A percentile compares a stretch with the other conserved stretches of the same genome.
phyloP scores from a whole-genome alignment of 495 filamentous ascomycete genomes.

The Neurospora sp. region DNA sequence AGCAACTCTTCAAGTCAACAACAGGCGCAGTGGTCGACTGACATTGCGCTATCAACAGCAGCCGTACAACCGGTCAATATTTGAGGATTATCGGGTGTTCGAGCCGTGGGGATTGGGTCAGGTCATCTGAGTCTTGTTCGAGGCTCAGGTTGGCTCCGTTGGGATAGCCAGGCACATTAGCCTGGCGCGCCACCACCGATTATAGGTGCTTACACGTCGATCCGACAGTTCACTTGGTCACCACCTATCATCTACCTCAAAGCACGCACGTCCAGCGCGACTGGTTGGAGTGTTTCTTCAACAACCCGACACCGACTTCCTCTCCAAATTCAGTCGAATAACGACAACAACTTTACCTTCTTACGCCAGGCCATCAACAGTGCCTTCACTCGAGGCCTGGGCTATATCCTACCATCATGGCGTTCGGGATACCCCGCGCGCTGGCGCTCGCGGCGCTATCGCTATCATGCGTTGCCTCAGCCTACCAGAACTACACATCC shows the following conservation, averaged over 20 bases:
- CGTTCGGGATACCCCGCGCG: slow-evolving; percentile 21
- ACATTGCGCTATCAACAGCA: background rate
- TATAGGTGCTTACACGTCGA: background rate
- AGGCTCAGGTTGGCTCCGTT: background rate
- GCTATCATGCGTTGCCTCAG: slow-evolving; percentile 31
- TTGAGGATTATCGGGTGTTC: background rate
- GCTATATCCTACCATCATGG: slow-evolving; percentile 25
- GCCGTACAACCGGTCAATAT: background rate
- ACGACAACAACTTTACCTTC: background rate
- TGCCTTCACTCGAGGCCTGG: slow-evolving; percentile 2
- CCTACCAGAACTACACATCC: slow-evolving; percentile 35
- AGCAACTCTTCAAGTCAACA: background rate
- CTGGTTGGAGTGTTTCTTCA: background rate
- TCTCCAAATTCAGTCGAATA: background rate
- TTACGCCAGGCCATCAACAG: background rate
- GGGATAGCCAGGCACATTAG: background rate
- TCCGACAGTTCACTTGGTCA: background rate
- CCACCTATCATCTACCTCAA: background rate
- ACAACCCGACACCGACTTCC: background rate
- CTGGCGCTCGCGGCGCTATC: slow-evolving; percentile 28
- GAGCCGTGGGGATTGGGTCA: background rate
- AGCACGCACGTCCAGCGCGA: background rate
- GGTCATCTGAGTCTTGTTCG: background rate
- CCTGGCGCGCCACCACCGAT: background rate
- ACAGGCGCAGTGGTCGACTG: background rate